phyloP scores from a whole-genome alignment of 805 yeast species.

The Yarrowia hollandica region DNA sequence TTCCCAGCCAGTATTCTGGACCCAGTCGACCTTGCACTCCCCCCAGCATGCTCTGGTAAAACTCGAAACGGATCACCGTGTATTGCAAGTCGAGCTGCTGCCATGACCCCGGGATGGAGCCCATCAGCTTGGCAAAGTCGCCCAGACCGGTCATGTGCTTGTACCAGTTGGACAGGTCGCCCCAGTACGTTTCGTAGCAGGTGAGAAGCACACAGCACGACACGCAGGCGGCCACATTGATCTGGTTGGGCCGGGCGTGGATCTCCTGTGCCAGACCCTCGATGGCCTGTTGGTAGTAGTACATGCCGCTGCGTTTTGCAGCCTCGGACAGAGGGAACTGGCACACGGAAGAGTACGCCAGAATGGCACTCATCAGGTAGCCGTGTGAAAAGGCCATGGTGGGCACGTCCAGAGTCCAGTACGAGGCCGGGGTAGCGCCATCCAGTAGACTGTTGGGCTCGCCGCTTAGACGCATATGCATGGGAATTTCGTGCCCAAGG shows the following conservation, averaged over 20 bases:
- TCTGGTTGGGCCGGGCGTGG: background rate
- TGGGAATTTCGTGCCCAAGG: slow-evolving; percentile 22
- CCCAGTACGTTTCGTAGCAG: slow-evolving; percentile 28
- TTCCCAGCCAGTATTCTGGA: slow-evolving; percentile 11
- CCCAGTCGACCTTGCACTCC: slow-evolving; percentile 23
- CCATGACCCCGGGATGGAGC: background rate
- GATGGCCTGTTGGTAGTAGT: slow-evolving; percentile 22
- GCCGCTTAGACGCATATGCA: slow-evolving; percentile 15
- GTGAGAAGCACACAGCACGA: slow-evolving; percentile 29
- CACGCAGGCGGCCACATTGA: slow-evolving; percentile 18
- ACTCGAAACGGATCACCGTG: slow-evolving; percentile 26
- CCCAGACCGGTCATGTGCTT: slow-evolving; percentile 24
- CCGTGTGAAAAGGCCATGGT: slow-evolving; percentile 12
- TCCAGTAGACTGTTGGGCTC: background rate
- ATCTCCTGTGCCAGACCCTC: slow-evolving; percentile 14
- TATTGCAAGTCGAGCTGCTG: slow-evolving; percentile 12
- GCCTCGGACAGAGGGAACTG: slow-evolving; percentile 18
- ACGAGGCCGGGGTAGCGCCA: background rate
- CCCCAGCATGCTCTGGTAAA: slow-evolving; percentile 24
- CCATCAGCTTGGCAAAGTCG: slow-evolving; percentile 28
- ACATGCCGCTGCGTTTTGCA: slow-evolving; percentile 13
- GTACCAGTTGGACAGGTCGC: slow-evolving; percentile 26
- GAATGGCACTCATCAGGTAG: slow-evolving; percentile 10
- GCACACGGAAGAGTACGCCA: slow-evolving; percentile 20
- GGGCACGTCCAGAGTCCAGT: slow-evolving; percentile 24